Conservation (phyloP, 768 basidiomycete species). For the Kwoniella sp. region DNA sequence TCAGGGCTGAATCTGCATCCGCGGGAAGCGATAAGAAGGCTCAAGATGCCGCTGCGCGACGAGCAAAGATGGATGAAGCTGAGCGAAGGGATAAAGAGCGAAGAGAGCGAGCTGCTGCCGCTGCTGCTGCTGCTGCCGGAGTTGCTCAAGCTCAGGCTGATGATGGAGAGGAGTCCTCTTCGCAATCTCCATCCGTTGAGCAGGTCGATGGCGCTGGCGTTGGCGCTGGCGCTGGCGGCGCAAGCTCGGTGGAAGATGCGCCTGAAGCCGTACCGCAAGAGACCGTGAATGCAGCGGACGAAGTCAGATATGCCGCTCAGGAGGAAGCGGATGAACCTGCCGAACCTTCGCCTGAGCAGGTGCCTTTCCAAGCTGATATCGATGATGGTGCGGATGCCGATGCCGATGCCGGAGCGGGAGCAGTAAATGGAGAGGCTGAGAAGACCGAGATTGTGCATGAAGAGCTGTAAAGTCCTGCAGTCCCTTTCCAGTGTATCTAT, state of each 20-base stretch:
- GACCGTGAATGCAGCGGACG: constrained; percentile 18
- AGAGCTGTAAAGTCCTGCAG: constrained; percentile 7
- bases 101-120: constrained; percentile 35
- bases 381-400: too few relatives aligned
- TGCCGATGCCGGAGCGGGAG: too few relatives aligned
- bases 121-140: constrained; percentile 8
- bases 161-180: constrained; percentile 7
- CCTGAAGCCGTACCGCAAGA: constrained; percentile 31
- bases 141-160: constrained; percentile 5
- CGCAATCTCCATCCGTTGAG: too few relatives aligned
- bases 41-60: constrained; percentile 22
- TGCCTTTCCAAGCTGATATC: background rate
- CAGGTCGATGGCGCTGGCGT: too few relatives aligned
- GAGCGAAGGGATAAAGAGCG: constrained; percentile 44
- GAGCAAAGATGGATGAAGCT: constrained; percentile 47
- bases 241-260: constrained; percentile 28
- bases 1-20: constrained; percentile 11
- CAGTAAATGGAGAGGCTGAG: constrained; percentile 9
- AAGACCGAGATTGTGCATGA: constrained; percentile 15
- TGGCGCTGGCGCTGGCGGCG: too few relatives aligned
- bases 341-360: constrained; percentile 13
- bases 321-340: background rate
- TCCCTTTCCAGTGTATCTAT: background rate
- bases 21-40: constrained; percentile 28
- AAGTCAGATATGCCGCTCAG: constrained; percentile 10